phyloP scores from a whole-genome alignment of 805 yeast genomes.

The Candida railenensis region DNA sequence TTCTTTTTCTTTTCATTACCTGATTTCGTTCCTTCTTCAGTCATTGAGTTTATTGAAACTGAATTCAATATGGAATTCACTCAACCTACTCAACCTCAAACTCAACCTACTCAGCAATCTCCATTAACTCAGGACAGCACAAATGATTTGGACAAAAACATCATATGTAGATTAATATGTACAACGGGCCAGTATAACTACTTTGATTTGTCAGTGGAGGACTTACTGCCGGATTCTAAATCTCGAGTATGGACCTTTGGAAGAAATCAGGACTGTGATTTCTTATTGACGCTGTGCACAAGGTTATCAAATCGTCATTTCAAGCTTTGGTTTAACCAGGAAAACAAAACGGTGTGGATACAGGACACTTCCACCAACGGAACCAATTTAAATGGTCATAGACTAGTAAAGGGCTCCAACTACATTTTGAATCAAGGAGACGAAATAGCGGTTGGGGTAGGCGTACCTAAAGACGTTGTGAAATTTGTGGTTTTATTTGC shows the following conservation, averaged over 20 bases:
- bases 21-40: neutral
- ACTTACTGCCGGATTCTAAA: conserved; percentile 22
- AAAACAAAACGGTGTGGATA: conserved; percentile 55
- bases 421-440: conserved; percentile 89
- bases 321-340: conserved; percentile 64
- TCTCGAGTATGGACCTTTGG: conserved; percentile 67
- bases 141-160: conserved; percentile 22
- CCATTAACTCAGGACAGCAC: conserved; percentile 25
- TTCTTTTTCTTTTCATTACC: neutral
- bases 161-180: conserved; percentile 58
- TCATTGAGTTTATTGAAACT: neutral
- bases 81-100: conserved; percentile 28
- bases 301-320: conserved; percentile 75
- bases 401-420: conserved; percentile 73
- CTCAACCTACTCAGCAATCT: conserved; percentile 40
- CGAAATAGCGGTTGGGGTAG: conserved; percentile 86
- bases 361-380: conserved; percentile 90
- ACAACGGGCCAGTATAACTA: conserved; percentile 55
- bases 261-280: conserved; percentile 65
- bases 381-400: conserved; percentile 74
- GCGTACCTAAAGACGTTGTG: conserved; percentile 69
- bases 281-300: conserved; percentile 55
- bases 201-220: conserved; percentile 42
- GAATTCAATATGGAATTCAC: conserved; percentile 17
- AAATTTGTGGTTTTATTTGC: conserved; percentile 53